Percentiles rank a stretch among this genome's conserved stretches.
These are phyloP conservation scores for Serendipita sp. DNA, from an alignment of 768 basidiomycete genomes.

Conservation along the genomic window DNA sequence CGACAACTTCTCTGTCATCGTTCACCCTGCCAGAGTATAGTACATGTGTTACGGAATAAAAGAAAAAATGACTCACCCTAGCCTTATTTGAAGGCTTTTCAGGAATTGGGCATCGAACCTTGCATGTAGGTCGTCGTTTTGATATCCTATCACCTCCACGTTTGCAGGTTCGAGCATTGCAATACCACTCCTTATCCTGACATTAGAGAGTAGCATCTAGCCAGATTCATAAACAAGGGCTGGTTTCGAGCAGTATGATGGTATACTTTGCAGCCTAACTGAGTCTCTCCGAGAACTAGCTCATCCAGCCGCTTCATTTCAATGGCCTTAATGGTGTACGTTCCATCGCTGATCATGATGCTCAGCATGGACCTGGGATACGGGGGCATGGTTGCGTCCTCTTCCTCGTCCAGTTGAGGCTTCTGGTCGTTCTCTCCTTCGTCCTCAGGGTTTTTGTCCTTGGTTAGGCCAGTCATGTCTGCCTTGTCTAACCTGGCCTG, in stretches of 20 bases:
- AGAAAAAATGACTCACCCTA: conserved; percentile 37
- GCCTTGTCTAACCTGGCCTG: conserved; percentile 48
- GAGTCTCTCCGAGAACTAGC: conserved; percentile 57
- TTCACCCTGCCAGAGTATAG: not conserved
- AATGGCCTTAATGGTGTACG: conserved; percentile 48
- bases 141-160: conserved; percentile 42
- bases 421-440: conserved; percentile 35
- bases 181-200: conserved; percentile 50
- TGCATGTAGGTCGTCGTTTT: conserved; percentile 48
- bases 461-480: conserved; percentile 37
- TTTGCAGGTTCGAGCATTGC: conserved; percentile 63
- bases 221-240: conserved; percentile 3
- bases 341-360: conserved; percentile 68
- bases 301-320: conserved; percentile 57
- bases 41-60: not conserved
- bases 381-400: conserved; percentile 61
- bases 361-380: conserved; percentile 71
- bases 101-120: conserved; percentile 45
- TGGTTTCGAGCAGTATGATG: not conserved
- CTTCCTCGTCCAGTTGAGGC: conserved; percentile 36
- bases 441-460: conserved; percentile 35
- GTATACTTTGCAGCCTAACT: conserved; percentile 67
- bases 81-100: conserved; percentile 39
- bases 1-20: not conserved
- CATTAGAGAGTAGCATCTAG: conserved; percentile 57